These are phyloP conservation scores for Naegleria fowleri DNA, from an alignment of 208 protist species.

Conservation along the genomic window DNA sequence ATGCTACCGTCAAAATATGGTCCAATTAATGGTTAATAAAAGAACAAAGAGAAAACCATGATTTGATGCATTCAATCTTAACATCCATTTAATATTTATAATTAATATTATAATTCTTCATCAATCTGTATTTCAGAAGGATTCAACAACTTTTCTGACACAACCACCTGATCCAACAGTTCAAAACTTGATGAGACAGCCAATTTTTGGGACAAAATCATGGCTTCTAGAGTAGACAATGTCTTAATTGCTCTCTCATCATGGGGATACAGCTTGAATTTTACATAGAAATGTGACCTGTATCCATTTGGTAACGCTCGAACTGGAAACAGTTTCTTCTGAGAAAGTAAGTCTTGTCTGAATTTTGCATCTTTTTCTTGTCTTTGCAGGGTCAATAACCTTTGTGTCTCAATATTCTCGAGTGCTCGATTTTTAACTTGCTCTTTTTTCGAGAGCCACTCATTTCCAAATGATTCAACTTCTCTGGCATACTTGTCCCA, in stretches of 20 bases:
- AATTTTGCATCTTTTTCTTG: background rate
- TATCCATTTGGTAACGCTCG: background rate
- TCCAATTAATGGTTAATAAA: background rate
- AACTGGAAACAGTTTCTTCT: no score
- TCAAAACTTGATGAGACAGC: background rate
- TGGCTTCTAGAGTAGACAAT: background rate
- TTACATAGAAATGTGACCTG: background rate
- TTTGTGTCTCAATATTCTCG: background rate
- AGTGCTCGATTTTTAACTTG: background rate
- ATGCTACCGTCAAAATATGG: conserved; percentile 9
- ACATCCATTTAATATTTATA: no score
- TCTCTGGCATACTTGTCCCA: background rate
- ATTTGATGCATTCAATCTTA: no score
- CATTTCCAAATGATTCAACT: background rate
- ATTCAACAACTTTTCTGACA: background rate
- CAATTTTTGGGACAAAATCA: background rate
- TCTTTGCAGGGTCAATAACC: background rate
- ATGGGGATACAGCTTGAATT: background rate
- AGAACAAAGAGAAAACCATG: no score
- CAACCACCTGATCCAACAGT: background rate
- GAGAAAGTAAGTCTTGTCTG: background rate
- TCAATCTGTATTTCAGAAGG: background rate
- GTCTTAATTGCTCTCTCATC: background rate
- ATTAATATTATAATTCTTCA: background rate
- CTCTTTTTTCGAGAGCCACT: background rate